Evolutionary conservation across 352 stramenopile genomes (phyloP).

Genomic region (Phytophthora litchii): DNA sequence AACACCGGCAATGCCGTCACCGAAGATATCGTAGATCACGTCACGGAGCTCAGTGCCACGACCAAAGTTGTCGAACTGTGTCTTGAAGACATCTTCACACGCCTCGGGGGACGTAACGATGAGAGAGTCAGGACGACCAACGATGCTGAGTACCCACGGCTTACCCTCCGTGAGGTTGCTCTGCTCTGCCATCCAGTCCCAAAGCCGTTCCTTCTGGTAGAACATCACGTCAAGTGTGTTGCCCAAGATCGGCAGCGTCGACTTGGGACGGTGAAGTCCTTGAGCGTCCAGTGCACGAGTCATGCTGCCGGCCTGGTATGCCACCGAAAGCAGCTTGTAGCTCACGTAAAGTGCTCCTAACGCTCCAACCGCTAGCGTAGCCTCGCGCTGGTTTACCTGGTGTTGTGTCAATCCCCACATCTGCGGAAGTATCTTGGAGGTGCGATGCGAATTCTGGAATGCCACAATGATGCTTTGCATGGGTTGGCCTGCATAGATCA

Average conservation of each 20-base stretch:
- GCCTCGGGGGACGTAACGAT: constrained; percentile 42
- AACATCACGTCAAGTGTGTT: constrained; percentile 47
- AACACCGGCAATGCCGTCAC: constrained; percentile 51
- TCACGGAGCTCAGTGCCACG: constrained; percentile 28
- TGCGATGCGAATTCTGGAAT: constrained; percentile 16
- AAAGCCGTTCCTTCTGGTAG: constrained; percentile 43
- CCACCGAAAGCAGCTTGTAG: constrained; percentile 14
- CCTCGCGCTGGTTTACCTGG: constrained; percentile 17
- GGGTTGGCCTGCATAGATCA: not conserved
- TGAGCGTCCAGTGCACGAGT: constrained; percentile 24
- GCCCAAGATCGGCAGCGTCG: constrained; percentile 41
- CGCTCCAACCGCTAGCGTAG: constrained; percentile 8
- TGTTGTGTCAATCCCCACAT: constrained; percentile 21
- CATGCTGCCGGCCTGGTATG: constrained; percentile 15
- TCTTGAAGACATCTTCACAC: constrained; percentile 40
- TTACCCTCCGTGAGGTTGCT: constrained; percentile 37
- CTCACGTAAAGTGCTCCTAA: constrained; percentile 17
- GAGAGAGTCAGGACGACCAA: constrained; percentile 39
- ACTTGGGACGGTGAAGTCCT: constrained; percentile 29
- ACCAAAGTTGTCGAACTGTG: constrained; percentile 58
- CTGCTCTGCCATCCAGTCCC: constrained; percentile 66
- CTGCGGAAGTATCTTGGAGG: not conserved
- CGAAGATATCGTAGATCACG: constrained; percentile 47
- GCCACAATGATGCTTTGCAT: not conserved
- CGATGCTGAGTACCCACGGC: constrained; percentile 49